A percentile compares a stretch with the other conserved stretches of the same genome.
Conservation (phyloP, 352 stramenopile species). For the Phytophthora rubi region DNA sequence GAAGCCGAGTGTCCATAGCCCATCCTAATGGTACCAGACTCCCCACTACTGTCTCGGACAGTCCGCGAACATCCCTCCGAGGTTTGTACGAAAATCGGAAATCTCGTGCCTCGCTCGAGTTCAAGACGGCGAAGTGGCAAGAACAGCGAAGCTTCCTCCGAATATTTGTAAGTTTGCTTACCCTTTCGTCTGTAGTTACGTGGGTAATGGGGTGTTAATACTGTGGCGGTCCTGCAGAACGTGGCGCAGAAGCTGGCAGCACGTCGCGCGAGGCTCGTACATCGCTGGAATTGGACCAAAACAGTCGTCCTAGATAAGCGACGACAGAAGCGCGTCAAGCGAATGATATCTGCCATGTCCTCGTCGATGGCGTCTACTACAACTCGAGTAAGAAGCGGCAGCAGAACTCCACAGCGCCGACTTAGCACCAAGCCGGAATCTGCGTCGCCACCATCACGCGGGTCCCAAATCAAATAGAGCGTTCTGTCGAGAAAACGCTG, state of each 20-base stretch:
- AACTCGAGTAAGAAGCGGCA: conserved; percentile 5
- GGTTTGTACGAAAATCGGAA: conserved; percentile 55
- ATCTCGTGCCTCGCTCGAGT: conserved; percentile 40
- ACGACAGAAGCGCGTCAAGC: conserved; percentile 29
- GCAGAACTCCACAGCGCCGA: conserved; percentile 10
- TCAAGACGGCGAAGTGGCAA: conserved; percentile 50
- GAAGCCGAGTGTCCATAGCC: conserved; percentile 33
- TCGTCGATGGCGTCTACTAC: conserved; percentile 6
- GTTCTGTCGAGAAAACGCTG: background rate
- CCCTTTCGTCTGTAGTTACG: background rate
- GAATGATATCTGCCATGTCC: conserved; percentile 25
- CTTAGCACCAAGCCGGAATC: conserved; percentile 1
- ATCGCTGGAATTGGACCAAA: conserved; percentile 45
- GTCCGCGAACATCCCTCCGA: conserved; percentile 30
- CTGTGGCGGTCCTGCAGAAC: conserved; percentile 28
- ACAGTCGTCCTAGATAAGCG: conserved; percentile 32
- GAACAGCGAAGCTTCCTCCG: conserved; percentile 56
- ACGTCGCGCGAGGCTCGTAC: conserved; percentile 30
- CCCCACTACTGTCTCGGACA: conserved; percentile 2
- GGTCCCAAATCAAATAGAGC: conserved; percentile 1
- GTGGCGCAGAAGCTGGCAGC: conserved; percentile 40
- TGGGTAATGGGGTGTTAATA: background rate
- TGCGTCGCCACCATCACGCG: background rate
- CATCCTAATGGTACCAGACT: background rate
- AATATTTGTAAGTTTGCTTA: conserved; percentile 49